These are phyloP conservation scores for Streptanthus diversifolius DNA, from an alignment of 345 rosid genomes.

Conservation along the genomic window DNA sequence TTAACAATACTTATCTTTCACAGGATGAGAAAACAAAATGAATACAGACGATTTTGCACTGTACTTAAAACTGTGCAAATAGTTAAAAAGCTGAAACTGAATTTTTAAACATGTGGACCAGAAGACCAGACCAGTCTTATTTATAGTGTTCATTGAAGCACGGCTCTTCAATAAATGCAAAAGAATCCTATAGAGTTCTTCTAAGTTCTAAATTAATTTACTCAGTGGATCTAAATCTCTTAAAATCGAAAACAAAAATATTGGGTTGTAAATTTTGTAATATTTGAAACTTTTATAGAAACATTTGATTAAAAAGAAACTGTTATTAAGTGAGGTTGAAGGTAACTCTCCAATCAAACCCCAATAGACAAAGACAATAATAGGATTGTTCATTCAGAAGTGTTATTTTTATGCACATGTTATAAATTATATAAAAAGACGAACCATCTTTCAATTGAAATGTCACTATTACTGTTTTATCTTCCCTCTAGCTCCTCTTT, in stretches of 20 bases:
- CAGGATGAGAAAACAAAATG: conserved; percentile 15
- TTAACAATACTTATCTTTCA: conserved; percentile 7
- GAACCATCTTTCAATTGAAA: conserved; percentile 24
- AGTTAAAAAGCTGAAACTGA: conserved; percentile 15
- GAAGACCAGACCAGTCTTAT: conserved; percentile 20
- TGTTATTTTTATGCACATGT: conserved; percentile 28
- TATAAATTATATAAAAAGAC: conserved; percentile 19
- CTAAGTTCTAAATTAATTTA: neutral
- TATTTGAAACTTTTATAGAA: too few species aligned
- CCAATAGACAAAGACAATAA: conserved; percentile 15
- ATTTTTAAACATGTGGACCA: conserved; percentile 22
- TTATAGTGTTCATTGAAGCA: conserved; percentile 28
- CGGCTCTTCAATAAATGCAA: conserved; percentile 23
- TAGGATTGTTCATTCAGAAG: conserved; percentile 1
- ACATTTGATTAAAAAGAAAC: too few species aligned
- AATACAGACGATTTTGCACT: neutral
- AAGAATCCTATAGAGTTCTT: neutral
- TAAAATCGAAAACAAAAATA: neutral
- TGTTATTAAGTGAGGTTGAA: conserved; percentile 12
- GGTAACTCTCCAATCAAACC: conserved; percentile 26
- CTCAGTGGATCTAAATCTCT: conserved; percentile 9
- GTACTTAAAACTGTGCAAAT: conserved; percentile 1
- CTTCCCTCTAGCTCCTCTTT: conserved; percentile 22
- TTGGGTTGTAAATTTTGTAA: neutral
- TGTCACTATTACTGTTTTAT: conserved; percentile 28